Conservation (phyloP, 352 stramenopile species). For the Aphanomyces stellatus region DNA sequence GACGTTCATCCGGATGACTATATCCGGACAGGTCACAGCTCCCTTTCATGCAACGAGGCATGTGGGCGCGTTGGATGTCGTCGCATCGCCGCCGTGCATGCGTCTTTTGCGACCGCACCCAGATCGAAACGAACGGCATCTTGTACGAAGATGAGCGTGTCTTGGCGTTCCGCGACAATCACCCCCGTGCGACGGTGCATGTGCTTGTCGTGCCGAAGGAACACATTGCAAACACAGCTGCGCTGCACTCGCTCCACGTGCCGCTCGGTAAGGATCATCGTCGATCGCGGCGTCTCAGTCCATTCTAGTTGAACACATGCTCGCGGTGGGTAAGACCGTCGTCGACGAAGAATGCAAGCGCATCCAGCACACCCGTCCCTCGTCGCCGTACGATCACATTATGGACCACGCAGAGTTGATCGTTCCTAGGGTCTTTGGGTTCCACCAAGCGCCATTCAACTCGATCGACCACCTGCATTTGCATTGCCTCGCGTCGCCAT, state of each 20-base stretch:
- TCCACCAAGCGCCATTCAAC: slow-evolving; percentile 16
- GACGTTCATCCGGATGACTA: too few species aligned
- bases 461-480: slow-evolving; percentile 14
- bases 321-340: neutral
- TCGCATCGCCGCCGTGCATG: neutral
- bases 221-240: slow-evolving; percentile 4
- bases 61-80: too few species aligned
- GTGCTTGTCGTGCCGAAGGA: slow-evolving; percentile 17
- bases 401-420: neutral
- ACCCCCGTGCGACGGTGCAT: slow-evolving; percentile 3
- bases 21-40: too few species aligned
- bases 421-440: slow-evolving; percentile 7
- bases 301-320: slow-evolving; percentile 14
- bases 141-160: slow-evolving; percentile 16
- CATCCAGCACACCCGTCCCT: too few species aligned
- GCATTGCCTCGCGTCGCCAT: slow-evolving; percentile 16
- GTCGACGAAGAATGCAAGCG: neutral
- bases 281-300: neutral
- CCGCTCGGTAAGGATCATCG: neutral
- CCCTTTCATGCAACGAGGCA: too few species aligned
- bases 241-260: neutral
- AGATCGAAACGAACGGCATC: slow-evolving; percentile 15
- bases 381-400: neutral
- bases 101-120: slow-evolving; percentile 16
- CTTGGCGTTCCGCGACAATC: slow-evolving; percentile 16